phyloP scores from a whole-genome alignment of 2,329 filamentous ascomycete genomes.

The Fusarium mundagurra region DNA sequence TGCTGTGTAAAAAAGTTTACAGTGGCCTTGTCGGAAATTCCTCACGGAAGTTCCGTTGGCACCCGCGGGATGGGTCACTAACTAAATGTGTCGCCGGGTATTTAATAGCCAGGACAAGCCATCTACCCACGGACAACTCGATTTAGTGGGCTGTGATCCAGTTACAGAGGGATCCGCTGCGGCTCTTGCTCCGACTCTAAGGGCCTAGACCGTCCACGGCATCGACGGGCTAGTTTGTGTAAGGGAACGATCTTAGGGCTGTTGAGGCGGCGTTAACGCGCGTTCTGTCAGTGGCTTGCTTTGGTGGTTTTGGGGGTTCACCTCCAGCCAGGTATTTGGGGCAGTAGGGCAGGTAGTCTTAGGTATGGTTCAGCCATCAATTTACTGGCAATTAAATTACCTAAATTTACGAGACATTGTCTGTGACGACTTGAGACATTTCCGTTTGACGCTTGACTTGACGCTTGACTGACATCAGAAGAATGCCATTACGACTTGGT shows the following conservation, averaged over 20 bases:
- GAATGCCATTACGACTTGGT: not conserved
- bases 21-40: not conserved
- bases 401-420: not conserved
- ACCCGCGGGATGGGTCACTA: too few species aligned
- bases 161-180: not conserved
- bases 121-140: not conserved
- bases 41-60: not conserved
- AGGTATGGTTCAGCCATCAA: not conserved
- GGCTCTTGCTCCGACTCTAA: not conserved
- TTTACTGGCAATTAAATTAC: not conserved
- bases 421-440: not conserved
- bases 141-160: not conserved
- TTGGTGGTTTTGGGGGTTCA: not conserved
- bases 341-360: too few species aligned
- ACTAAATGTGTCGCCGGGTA: not conserved
- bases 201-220: not conserved
- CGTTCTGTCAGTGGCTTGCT: not conserved
- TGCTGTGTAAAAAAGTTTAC: not conserved
- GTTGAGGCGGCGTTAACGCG: not conserved
- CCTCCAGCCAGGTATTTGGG: not conserved
- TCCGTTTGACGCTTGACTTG: accelerated
- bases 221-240: not conserved
- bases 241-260: not conserved
- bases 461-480: not conserved
- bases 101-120: not conserved